A percentile compares a stretch with the other conserved stretches of the same genome.
Conservation (phyloP, 371 early-diverging fungal genomes). For the Mucor ambiguus region DNA sequence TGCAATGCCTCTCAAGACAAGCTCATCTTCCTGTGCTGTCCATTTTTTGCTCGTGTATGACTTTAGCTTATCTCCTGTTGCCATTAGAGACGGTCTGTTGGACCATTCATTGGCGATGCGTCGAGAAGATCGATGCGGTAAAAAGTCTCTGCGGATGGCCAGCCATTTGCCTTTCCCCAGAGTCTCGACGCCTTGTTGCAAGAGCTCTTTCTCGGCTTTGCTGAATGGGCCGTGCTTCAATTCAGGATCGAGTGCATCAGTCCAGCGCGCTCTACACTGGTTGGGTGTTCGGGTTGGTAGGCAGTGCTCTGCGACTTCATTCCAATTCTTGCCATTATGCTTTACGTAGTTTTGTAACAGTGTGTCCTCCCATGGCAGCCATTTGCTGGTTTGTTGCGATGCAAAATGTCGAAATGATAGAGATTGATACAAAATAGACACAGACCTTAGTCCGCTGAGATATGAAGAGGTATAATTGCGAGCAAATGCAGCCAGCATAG, state of each 20-base stretch:
- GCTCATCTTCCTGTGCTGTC: constrained; percentile 39
- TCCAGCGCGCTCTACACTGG: constrained; percentile 31
- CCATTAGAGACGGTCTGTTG: neutral
- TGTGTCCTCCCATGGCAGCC: constrained; percentile 48
- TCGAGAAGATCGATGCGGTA: constrained; percentile 37
- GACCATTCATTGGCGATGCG: constrained; percentile 32
- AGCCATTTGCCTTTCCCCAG: constrained; percentile 32
- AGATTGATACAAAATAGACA: neutral
- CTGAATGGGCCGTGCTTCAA: constrained; percentile 35
- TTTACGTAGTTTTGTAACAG: constrained; percentile 32
- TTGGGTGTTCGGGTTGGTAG: constrained; percentile 36
- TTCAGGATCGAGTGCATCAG: constrained; percentile 24
- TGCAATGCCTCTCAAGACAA: constrained; percentile 25
- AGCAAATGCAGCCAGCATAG: constrained; percentile 1
- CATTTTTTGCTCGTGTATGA: constrained; percentile 10
- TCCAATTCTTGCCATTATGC: constrained; percentile 40
- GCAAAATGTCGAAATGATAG: neutral
- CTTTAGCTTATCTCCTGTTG: neutral
- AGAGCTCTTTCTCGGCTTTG: constrained; percentile 15
- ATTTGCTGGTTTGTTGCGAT: constrained; percentile 13
- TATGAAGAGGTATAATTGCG: neutral
- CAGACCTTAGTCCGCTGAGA: neutral
- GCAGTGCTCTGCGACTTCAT: constrained; percentile 30
- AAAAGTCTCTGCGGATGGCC: constrained; percentile 19
- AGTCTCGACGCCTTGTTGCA: constrained; percentile 20